phyloP scores from a whole-genome alignment of 1,284 basidiomycete genomes.

The Leccinum pachyderme region DNA sequence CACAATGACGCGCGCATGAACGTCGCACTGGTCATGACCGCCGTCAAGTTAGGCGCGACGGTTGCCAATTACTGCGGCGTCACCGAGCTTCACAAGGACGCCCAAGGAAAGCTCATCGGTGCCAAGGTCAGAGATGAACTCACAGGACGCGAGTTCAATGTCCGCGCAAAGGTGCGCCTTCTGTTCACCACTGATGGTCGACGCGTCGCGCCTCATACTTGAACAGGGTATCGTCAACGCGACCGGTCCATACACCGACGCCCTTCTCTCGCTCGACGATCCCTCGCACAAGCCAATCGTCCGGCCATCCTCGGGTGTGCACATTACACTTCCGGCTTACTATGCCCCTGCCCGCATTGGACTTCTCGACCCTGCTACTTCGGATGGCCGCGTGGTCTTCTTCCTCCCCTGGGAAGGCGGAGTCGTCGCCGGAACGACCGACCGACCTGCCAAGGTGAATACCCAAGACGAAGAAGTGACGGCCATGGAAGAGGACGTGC shows the following conservation, averaged over 20 bases:
- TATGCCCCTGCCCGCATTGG: constrained; percentile 96
- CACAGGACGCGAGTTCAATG: constrained; percentile 80
- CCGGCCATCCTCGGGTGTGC: constrained; percentile 89
- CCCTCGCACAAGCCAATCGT: constrained; percentile 85
- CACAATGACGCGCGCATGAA: constrained; percentile 99
- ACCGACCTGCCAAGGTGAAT: constrained; percentile 77
- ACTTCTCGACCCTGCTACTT: constrained; percentile 92
- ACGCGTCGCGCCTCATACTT: not conserved
- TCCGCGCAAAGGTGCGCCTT: constrained; percentile 71
- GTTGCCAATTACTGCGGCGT: constrained; percentile 93
- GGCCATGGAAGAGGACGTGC: constrained; percentile 92
- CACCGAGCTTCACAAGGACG: constrained; percentile 72
- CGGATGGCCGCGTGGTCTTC: constrained; percentile 97
- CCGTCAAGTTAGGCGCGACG: constrained; percentile 89
- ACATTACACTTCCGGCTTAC: constrained; percentile 97
- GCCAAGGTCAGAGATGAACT: constrained; percentile 82
- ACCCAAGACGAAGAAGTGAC: constrained; percentile 62
- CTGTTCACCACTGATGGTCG: not conserved
- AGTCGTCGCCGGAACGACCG: constrained; percentile 97
- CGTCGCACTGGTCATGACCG: constrained; percentile 90
- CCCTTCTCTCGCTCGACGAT: constrained; percentile 84
- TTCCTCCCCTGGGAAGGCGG: constrained; percentile 99
- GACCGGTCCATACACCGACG: constrained; percentile 93
- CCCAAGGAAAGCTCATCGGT: constrained; percentile 64
- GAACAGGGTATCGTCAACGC: constrained; percentile 89